Evolutionary conservation across 2,329 filamentous ascomycete species (phyloP).

Genomic region (Colletotrichum cordylinicola): DNA sequence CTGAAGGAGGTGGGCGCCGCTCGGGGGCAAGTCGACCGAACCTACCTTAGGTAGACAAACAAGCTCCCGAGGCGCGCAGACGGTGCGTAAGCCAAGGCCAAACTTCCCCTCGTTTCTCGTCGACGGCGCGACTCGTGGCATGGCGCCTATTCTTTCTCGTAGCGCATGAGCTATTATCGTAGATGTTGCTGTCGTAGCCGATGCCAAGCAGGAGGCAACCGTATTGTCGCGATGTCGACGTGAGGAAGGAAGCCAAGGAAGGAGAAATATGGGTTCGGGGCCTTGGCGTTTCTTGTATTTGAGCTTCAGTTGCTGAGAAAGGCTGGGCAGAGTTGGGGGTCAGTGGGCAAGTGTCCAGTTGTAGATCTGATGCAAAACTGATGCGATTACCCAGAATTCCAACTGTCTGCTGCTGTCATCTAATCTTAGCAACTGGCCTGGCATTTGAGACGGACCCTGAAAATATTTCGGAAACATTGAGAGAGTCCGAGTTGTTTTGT

Average conservation of each 20-base stretch:
- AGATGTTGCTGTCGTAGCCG: not conserved
- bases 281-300: conserved; percentile 19
- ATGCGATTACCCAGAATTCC: not conserved
- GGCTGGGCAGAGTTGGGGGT: not conserved
- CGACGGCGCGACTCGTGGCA: not conserved
- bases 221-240: not conserved
- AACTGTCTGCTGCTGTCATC: not conserved
- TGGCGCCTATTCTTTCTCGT: not conserved
- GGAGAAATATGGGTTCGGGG: not conserved
- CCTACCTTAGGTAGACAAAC: not conserved
- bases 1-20: not conserved
- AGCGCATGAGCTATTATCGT: not conserved
- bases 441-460: not conserved
- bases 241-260: not conserved
- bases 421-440: not conserved
- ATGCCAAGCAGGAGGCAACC: conserved; percentile 8
- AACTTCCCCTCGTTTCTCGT: not conserved
- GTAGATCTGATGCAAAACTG: not conserved
- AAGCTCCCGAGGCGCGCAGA: not conserved
- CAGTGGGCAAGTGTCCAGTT: not conserved
- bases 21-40: not conserved
- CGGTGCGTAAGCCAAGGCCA: conserved; percentile 10
- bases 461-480: not conserved
- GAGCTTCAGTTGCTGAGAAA: not conserved
- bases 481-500: not conserved